A percentile compares a stretch with the other conserved stretches of the same genome.
Conservation (phyloP, 1,284 basidiomycete species). For the Stereum hirsutum region DNA sequence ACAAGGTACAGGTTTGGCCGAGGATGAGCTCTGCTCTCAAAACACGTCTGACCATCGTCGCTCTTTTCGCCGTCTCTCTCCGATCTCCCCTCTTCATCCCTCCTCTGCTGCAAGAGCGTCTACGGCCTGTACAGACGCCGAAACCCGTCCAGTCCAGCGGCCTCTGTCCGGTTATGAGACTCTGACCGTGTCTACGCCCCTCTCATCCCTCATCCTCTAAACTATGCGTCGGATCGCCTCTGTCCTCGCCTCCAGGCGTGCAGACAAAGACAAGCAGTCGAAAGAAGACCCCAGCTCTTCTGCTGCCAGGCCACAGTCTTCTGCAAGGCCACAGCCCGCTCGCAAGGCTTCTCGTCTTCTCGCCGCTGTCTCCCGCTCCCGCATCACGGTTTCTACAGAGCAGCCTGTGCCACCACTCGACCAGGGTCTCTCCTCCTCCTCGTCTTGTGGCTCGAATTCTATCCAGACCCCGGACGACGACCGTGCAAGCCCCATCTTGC, state of each 20-base stretch:
- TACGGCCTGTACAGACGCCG: too few relatives aligned
- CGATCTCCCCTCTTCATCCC: too few relatives aligned
- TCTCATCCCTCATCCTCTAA: conserved; percentile 9
- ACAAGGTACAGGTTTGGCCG: too few relatives aligned
- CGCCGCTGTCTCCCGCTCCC: conserved; percentile 20
- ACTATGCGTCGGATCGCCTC: conserved; percentile 45
- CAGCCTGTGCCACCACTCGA: conserved; percentile 14
- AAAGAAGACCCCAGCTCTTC: conserved; percentile 18
- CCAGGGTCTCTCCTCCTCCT: conserved; percentile 35
- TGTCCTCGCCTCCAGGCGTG: conserved; percentile 42
- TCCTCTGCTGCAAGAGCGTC: too few relatives aligned
- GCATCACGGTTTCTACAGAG: conserved; percentile 15
- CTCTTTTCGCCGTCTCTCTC: too few relatives aligned
- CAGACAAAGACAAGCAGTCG: conserved; percentile 28
- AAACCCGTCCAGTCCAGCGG: too few relatives aligned
- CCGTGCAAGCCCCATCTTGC: conserved; percentile 26
- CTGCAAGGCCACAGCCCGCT: too few relatives aligned
- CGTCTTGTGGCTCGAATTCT: conserved; percentile 50
- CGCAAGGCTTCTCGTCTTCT: conserved; percentile 20
- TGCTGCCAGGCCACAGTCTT: conserved; percentile 12
- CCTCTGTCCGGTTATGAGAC: too few relatives aligned
- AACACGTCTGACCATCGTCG: too few relatives aligned
- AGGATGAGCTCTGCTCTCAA: too few relatives aligned
- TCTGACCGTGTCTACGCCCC: too few relatives aligned
- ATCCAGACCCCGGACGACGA: conserved; percentile 57